A percentile compares a stretch with the other conserved stretches of the same genome.
phyloP scores from a whole-genome alignment of 75 land plant genomes.

The Picea sitchensis region DNA sequence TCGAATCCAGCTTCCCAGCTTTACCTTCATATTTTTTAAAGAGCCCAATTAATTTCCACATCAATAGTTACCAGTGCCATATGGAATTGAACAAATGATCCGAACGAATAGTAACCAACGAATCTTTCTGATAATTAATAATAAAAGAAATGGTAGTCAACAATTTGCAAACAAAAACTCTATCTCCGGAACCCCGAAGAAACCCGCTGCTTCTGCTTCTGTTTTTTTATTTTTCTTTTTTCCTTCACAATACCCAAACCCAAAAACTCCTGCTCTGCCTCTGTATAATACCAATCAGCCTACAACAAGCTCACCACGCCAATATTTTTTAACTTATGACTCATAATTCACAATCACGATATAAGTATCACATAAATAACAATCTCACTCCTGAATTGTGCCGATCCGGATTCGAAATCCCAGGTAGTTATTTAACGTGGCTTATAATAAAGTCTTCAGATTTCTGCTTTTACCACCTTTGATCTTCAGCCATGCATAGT shows the following conservation, averaged over 20 bases:
- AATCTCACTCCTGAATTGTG: neutral
- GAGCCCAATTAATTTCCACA: neutral
- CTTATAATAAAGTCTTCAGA: too few relatives aligned
- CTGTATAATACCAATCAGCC: neutral
- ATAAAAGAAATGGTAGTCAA: neutral
- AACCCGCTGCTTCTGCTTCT: neutral
- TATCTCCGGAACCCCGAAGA: neutral
- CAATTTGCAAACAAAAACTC: conserved; percentile 5
- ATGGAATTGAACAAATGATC: too few relatives aligned
- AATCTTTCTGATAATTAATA: conserved; percentile 1
- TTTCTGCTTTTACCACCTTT: neutral
- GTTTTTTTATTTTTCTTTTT: neutral
- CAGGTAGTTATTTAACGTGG: too few relatives aligned
- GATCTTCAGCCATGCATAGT: neutral
- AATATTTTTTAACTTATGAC: neutral
- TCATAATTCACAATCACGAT: neutral
- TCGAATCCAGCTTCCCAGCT: neutral
- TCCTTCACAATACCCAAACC: conserved; percentile 5
- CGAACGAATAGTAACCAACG: neutral
- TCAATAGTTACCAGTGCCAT: neutral
- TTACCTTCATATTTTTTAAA: neutral
- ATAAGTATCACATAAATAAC: conserved; percentile 1
- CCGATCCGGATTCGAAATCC: conserved; percentile 4
- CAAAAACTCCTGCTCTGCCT: conserved; percentile 1
- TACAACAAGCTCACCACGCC: neutral